phyloP scores from a whole-genome alignment of 345 rosid species.

The Citrus mangshanensis region DNA sequence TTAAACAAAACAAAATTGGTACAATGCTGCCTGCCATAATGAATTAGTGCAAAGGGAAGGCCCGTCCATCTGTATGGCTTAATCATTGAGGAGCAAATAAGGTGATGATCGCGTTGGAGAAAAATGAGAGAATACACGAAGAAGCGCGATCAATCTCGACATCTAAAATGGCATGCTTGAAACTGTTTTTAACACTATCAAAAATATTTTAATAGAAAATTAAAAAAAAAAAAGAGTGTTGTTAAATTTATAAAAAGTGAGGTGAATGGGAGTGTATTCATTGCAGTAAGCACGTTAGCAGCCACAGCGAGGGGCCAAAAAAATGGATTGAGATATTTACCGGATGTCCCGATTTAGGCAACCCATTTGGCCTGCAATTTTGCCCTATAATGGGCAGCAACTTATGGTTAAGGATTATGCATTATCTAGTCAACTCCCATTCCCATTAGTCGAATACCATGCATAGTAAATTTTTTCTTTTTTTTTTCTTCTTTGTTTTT shows the following conservation, averaged over 20 bases:
- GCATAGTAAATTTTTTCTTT: not conserved
- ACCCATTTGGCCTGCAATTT: not conserved
- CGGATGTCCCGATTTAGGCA: not conserved
- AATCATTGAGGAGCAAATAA: not conserved
- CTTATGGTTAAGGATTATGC: not conserved
- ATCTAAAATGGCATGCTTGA: not conserved
- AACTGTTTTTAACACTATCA: not conserved
- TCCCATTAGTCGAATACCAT: not conserved
- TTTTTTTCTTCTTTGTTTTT: too few species aligned
- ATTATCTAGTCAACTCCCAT: slow-evolving; percentile 2
- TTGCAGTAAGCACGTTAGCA: too few species aligned
- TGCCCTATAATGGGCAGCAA: too few species aligned
- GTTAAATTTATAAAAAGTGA: too few species aligned
- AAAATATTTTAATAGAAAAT: not conserved
- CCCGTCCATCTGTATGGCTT: not conserved
- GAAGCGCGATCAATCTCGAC: not conserved
- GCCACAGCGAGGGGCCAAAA: too few species aligned
- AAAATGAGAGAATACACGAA: not conserved
- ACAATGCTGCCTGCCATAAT: not conserved
- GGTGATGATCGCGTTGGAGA: not conserved
- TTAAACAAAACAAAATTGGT: not conserved
- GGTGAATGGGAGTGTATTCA: too few species aligned
- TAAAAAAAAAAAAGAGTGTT: too few species aligned
- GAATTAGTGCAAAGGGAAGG: not conserved
- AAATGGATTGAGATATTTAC: not conserved